phyloP scores from a whole-genome alignment of 2,329 filamentous ascomycete species.

The Alternaria incomplexa region DNA sequence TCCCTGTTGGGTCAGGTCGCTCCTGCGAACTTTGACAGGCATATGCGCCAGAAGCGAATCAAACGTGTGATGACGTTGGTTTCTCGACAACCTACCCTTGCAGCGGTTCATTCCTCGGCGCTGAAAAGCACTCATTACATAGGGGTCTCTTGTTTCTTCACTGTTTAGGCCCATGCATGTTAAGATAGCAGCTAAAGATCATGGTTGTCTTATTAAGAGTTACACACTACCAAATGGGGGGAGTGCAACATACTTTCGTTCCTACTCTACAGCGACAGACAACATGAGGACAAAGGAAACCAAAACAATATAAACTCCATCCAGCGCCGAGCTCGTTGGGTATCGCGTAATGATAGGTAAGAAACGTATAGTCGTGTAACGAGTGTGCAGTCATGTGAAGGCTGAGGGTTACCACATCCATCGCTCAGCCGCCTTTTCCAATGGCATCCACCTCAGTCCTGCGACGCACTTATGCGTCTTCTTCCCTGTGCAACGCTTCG shows the following conservation, averaged over 20 bases:
- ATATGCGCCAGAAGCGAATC: not conserved
- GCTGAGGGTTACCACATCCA: not conserved
- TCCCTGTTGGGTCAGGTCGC: not conserved
- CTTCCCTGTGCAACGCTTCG: slow-evolving; percentile 28
- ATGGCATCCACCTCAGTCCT: not conserved
- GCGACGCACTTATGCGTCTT: slow-evolving; percentile 10
- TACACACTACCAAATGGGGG: not conserved
- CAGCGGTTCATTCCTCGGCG: not conserved
- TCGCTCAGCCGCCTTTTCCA: not conserved
- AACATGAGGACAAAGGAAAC: not conserved
- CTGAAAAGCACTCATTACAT: not conserved
- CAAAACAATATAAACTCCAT: slow-evolving; percentile 2
- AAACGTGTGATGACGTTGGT: not conserved
- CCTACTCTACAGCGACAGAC: not conserved
- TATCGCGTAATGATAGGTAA: slow-evolving; percentile 24
- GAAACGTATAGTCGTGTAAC: slow-evolving; percentile 14
- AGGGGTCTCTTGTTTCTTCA: not conserved
- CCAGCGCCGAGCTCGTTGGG: slow-evolving; percentile 26
- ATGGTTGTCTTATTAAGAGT: not conserved
- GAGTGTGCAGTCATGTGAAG: not conserved
- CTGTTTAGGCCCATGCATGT: not conserved
- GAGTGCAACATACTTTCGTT: not conserved
- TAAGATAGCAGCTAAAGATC: not conserved
- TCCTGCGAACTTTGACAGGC: not conserved
- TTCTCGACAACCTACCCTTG: not conserved